These are phyloP conservation scores for Botrytis cinerea DNA, from an alignment of 2,329 filamentous ascomycete species.

Conservation along the genomic window DNA sequence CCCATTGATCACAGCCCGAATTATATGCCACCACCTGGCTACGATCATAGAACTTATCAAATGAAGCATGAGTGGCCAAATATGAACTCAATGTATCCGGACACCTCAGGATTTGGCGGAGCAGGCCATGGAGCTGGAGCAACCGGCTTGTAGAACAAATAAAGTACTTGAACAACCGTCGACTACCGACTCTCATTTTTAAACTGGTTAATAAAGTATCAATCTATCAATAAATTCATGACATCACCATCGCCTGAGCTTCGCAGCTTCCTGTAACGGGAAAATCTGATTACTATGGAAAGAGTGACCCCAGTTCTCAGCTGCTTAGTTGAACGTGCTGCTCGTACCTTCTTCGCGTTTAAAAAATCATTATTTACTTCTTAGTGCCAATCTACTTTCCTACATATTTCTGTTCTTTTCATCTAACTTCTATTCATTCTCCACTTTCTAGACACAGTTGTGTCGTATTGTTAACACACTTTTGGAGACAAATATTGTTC, in stretches of 20 bases:
- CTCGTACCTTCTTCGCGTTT: slow-evolving; percentile 14
- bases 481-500: slow-evolving; percentile 20
- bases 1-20: slow-evolving; percentile 33
- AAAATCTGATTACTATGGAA: not conserved
- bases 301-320: not conserved
- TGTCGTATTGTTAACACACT: slow-evolving; percentile 26
- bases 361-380: not conserved
- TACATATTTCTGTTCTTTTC: not conserved
- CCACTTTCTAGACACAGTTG: slow-evolving; percentile 17
- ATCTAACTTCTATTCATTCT: slow-evolving; percentile 5
- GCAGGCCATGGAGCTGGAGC: slow-evolving; percentile 20
- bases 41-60: slow-evolving; percentile 32
- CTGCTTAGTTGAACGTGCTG: not conserved
- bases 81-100: slow-evolving; percentile 28
- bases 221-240: not conserved
- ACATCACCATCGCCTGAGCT: not conserved
- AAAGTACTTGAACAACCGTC: not conserved
- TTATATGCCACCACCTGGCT: slow-evolving; percentile 30
- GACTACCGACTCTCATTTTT: not conserved
- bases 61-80: slow-evolving; percentile 32
- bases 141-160: slow-evolving; percentile 7
- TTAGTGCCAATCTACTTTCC: not conserved
- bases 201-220: not conserved
- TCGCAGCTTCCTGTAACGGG: not conserved
- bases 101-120: slow-evolving; percentile 27